phyloP scores from a whole-genome alignment of 75 land plant genomes.

The Azolla pinnata region DNA sequence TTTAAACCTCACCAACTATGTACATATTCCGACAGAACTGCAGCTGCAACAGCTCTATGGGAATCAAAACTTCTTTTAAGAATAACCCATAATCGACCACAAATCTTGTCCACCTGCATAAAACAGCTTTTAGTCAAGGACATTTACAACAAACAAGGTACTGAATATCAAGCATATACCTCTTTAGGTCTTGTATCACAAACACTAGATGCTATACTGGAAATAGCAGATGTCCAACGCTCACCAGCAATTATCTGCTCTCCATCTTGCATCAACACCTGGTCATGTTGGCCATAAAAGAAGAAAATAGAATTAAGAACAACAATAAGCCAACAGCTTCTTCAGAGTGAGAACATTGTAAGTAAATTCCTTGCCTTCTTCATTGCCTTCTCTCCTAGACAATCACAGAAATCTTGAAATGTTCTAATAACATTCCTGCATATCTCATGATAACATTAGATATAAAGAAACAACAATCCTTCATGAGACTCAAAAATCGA shows the following conservation, averaged over 20 bases:
- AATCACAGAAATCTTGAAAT: constrained; percentile 88
- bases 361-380: constrained; percentile 45
- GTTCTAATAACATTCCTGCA: constrained; percentile 57
- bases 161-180: constrained; percentile 25
- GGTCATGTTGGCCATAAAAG: neutral
- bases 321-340: neutral
- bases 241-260: constrained; percentile 56
- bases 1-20: constrained; percentile 67
- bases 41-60: constrained; percentile 81
- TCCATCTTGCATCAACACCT: constrained; percentile 78
- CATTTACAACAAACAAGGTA: neutral
- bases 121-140: neutral
- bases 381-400: constrained; percentile 93
- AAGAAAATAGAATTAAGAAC: neutral
- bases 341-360: neutral
- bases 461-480: too few species aligned
- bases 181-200: constrained; percentile 75
- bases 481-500: neutral
- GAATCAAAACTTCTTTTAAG: constrained; percentile 45
- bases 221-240: constrained; percentile 59
- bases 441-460: too few species aligned
- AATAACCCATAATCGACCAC: constrained; percentile 46
- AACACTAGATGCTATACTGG: constrained; percentile 61
- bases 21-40: constrained; percentile 86
- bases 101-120: constrained; percentile 55